A percentile compares a stretch with the other conserved stretches of the same genome.
Evolutionary conservation across 1,139 yeast species (phyloP).

Genomic region (Zygotorulaspora mrakii): DNA sequence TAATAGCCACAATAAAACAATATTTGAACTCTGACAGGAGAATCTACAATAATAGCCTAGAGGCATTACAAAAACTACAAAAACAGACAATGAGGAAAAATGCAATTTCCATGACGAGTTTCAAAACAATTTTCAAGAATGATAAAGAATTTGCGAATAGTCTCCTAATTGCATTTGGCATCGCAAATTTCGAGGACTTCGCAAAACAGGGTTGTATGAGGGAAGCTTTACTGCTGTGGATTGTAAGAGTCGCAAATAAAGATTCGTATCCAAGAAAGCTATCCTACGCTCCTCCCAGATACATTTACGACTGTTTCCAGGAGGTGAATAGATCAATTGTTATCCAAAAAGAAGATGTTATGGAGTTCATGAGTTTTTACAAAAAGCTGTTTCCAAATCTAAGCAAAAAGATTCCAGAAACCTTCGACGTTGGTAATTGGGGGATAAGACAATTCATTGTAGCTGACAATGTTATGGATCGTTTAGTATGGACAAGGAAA

Average conservation of each 20-base stretch:
- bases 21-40: conserved; percentile 47
- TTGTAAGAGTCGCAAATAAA: conserved; percentile 55
- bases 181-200: conserved; percentile 51
- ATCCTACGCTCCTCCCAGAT: conserved; percentile 46
- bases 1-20: conserved; percentile 39
- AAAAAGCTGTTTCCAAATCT: conserved; percentile 54
- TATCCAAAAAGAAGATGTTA: conserved; percentile 49
- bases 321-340: conserved; percentile 40
- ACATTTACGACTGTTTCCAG: conserved; percentile 47
- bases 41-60: conserved; percentile 46
- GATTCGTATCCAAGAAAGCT: conserved; percentile 37
- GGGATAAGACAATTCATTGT: conserved; percentile 53
- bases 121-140: conserved; percentile 54
- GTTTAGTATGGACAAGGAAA: conserved; percentile 55
- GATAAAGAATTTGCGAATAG: conserved; percentile 56
- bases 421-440: conserved; percentile 61
- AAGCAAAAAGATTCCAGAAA: conserved; percentile 54
- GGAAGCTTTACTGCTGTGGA: conserved; percentile 59
- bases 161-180: conserved; percentile 54
- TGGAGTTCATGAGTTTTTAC: conserved; percentile 53
- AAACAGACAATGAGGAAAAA: conserved; percentile 44
- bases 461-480: conserved; percentile 59
- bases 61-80: conserved; percentile 48
- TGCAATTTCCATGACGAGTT: conserved; percentile 21
- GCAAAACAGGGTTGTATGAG: conserved; percentile 48